Base-by-base conservation (phyloP, 768 basidiomycete species). In the Coprinopsis cinerea region DNA sequence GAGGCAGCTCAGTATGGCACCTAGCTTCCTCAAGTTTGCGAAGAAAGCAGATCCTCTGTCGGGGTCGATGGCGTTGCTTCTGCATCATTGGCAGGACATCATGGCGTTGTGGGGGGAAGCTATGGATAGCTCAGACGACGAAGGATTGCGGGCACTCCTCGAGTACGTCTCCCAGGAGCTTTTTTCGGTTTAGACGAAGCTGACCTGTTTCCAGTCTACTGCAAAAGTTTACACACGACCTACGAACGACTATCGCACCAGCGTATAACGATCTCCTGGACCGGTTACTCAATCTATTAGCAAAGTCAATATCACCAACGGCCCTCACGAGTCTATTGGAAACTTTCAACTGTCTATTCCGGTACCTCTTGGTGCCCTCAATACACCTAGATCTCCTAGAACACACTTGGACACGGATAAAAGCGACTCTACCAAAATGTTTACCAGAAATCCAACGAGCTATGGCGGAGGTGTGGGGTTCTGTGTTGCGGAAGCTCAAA, bases 391-490 rank as follows among this genome's bases (percentile, higher is more conserved):
- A 78, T 25, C 68, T 82, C 3, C 60, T 86, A 22, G 71, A 77
- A 36, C 68, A 73, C 36, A 83, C 86, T 2, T 91, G 88, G 88
- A 48, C 62, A 4, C 58, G 65, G 24, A 65, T 91, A 34, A 69
- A 71, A 22, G 59, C 63, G 0, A 67, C 74, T 1, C 61, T 91
- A 7, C 75, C 76, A 2, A 75, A 70, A 50, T 89, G 86, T 61
- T 67, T 77, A 48, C 75, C 79, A 0, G 88, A 92, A 51, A 76
- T 90, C 2, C 87, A 87, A 59, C 70, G 86, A 22, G 81, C 86
- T 1, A 75, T 88, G 9, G 85, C 90, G 0, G 92, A 96, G 59
- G 89, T 91, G 2, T 96, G 91, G 94, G 89, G 83, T 0, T 80
- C 79, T 0, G 75, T 85, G 0, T 59, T 95, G 36, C 73, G 93